Base-by-base conservation (phyloP, 1,284 basidiomycete genomes). In the Sanghuangporus sanghuang region DNA sequence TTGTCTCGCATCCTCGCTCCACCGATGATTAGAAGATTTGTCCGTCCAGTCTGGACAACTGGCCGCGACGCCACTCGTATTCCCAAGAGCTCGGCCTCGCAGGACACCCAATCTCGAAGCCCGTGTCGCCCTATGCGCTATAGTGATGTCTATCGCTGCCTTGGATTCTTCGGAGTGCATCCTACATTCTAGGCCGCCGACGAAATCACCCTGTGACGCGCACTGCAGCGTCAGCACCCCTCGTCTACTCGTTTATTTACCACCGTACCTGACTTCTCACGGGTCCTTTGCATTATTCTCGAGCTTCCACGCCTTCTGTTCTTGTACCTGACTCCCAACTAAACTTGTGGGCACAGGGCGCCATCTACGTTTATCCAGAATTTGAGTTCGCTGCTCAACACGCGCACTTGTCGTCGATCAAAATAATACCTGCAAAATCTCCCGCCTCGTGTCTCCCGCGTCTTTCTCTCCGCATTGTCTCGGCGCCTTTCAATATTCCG, bases 171-270 rank as follows among this genome's bases (percentile, higher is more conserved):
- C 44, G 11, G 32, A 21, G 40, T 40, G 23, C 50, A 27, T 56
- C 38, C 14, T 14, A 11, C 14, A 35, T 46, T 35, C 38, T 62
- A 11, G 52, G 50, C 39, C n/a, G 36, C 50, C 16, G 36, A 35
- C 21, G 27, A 39, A 55, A 14, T 18, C 35, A 55, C 52, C 42
- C 32, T 40, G 52, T 55, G 57, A 53, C 60, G 40, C 60, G 52
- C 52, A 40, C 23, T 54, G 39, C 40, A 55, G 39, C 60, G 44
- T 56, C 32, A 27, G 57, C 35, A 35, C 53, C 27, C 52, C 50
- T 55, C 60, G 60, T 54, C 52, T 55, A 62, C 60, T 62, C 54
- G 60, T 56, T 52, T 62, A 42, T 42, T 62, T 40, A 38, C 60
- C 44, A 27, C 40, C 54, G 21, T 38, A 40, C 39, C 60, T 55